Base-by-base conservation (phyloP, 139 green algal genomes). In the Zygnema circumcarinatum region DNA sequence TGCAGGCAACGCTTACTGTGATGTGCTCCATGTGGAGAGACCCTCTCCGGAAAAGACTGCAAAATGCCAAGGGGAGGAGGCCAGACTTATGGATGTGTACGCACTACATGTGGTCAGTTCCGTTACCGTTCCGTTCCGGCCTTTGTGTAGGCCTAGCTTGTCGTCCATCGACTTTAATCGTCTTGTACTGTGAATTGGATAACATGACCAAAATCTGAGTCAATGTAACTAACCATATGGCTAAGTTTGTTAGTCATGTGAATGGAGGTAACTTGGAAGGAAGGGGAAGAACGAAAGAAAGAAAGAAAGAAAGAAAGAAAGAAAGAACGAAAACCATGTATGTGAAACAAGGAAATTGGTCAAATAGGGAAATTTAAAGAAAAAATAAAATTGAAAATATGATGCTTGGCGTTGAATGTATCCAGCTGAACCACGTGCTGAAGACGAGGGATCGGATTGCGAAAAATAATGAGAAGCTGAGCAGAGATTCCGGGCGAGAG, bases 361-460 rank as follows among this genome's bases (percentile, higher is more conserved):
- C n/a, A n/a, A n/a, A n/a, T n/a, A n/a, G n/a, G n/a, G n/a, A n/a
- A n/a, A n/a, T n/a, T n/a, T n/a, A n/a, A n/a, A n/a, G n/a, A n/a
- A n/a, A n/a, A n/a, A n/a, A n/a, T n/a, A n/a, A n/a, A n/a, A 29
- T 72, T 72, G 25, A 29, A 72, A 29, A 33, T 72, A 25, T 72
- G 54, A 72, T 72, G 25, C 54, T 25, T 25, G 54, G 54, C 25
- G 54, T 29, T 29, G 25, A 25, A 72, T 72, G 54, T 72, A 39
- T 78, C 11, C 85, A 90, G 79, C 1, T 98, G 22, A 96, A 96
- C 84, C 96, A 98, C 91, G 83, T 96, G 22, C 78, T 92, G 53
- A 95, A 94, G 52, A 93, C 95, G 11, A 92, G 94, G 0, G 96
- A 97, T 76, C 73, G 76, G 36, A 95, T 99, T 76, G 96, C 95